Percentiles rank a stretch among this genome's conserved stretches.
Conservation (phyloP, 257 asterid species). For the Fraxinus anomala region DNA sequence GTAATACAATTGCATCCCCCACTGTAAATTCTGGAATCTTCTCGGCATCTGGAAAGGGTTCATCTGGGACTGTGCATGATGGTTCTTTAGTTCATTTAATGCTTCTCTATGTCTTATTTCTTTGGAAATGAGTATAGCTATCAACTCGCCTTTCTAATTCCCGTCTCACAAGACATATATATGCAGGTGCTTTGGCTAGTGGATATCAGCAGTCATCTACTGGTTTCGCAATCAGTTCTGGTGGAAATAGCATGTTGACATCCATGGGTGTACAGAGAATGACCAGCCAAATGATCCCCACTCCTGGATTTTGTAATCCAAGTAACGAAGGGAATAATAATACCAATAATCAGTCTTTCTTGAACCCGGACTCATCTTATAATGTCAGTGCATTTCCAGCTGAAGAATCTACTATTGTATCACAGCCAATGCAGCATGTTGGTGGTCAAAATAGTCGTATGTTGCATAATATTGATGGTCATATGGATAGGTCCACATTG, state of each 20-base stretch:
- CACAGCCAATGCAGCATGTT: constrained; percentile 75
- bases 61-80: constrained; percentile 55
- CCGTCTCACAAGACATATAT: constrained; percentile 29
- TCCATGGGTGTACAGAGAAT: constrained; percentile 76
- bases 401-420: constrained; percentile 56
- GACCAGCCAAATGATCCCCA: constrained; percentile 95
- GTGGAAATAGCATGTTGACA: constrained; percentile 64
- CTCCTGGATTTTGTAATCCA: constrained; percentile 81
- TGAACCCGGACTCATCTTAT: constrained; percentile 56
- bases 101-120: constrained; percentile 38
- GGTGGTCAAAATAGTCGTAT: constrained; percentile 77
- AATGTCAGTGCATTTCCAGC: constrained; percentile 57
- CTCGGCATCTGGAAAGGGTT: constrained; percentile 55
- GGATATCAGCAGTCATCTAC: constrained; percentile 77
- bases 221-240: constrained; percentile 64
- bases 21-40: constrained; percentile 59
- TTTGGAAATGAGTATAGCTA: constrained; percentile 17
- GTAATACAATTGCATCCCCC: constrained; percentile 48
- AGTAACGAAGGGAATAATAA: constrained; percentile 48
- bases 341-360: constrained; percentile 58
- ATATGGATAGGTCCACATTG: constrained; percentile 74
- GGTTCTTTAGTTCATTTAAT: constrained; percentile 57
- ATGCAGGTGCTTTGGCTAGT: constrained; percentile 63
- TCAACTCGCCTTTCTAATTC: constrained; percentile 27
- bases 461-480: constrained; percentile 81